Percentiles rank a stretch among this genome's conserved stretches.
Evolutionary conservation across 148 eudicot genomes (phyloP).

Genomic region (Rhododendron vialii): DNA sequence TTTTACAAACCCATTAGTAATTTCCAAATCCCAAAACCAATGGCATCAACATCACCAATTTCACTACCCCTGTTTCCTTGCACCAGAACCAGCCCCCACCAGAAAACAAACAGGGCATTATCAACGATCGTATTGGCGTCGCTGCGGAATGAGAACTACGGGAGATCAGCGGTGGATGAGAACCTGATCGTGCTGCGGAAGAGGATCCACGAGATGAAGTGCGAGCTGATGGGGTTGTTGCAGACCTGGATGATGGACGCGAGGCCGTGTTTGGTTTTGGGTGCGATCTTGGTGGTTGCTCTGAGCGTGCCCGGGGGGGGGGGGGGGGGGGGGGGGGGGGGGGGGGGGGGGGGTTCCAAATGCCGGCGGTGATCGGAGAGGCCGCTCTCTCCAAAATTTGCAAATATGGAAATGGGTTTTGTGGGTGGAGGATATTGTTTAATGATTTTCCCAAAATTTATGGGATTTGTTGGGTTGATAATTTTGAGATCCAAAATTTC

Average conservation of each 20-base stretch:
- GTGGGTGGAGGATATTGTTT: too few species aligned
- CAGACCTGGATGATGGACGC: constrained; percentile 7
- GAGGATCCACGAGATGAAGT: not conserved
- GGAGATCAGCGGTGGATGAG: not conserved
- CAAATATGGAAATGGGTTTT: too few species aligned
- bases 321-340: too few species aligned
- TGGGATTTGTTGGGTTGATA: too few species aligned
- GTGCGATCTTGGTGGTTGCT: not conserved
- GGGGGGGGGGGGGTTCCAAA: not conserved
- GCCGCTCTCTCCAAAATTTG: too few species aligned
- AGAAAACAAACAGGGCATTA: not conserved
- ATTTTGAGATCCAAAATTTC: too few species aligned
- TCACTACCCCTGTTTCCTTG: not conserved
- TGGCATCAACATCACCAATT: not conserved
- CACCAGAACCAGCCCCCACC: not conserved
- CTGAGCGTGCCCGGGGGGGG: constrained; percentile 10
- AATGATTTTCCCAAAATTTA: too few species aligned
- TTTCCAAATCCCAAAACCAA: not conserved
- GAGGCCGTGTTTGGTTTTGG: not conserved
- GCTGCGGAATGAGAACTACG: not conserved
- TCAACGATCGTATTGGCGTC: not conserved
- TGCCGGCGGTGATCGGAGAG: not conserved
- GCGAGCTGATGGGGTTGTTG: not conserved
- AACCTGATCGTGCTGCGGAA: not conserved
- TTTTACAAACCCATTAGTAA: not conserved